These are phyloP conservation scores for Blakeslea trispora DNA, from an alignment of 371 early-diverging fungal species.

Conservation along the genomic window DNA sequence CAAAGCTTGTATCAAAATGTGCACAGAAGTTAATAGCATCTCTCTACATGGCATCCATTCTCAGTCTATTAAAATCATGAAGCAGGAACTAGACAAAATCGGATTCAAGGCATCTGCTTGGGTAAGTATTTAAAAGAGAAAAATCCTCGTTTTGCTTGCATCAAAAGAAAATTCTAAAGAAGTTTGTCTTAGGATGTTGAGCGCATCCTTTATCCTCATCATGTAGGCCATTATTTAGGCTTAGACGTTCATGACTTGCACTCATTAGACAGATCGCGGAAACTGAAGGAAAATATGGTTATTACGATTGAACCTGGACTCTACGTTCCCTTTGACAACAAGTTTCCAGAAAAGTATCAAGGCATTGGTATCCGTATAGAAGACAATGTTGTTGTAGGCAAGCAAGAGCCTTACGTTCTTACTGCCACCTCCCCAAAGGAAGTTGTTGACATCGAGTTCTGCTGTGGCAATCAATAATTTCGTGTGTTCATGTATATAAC, in stretches of 20 bases:
- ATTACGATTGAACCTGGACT: conserved; percentile 96
- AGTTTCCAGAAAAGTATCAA: conserved; percentile 81
- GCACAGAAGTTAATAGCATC: conserved; percentile 67
- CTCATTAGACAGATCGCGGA: conserved; percentile 69
- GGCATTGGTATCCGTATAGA: conserved; percentile 96
- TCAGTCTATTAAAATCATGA: conserved; percentile 63
- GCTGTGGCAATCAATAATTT: conserved; percentile 38
- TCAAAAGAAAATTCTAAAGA: neutral
- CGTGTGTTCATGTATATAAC: neutral
- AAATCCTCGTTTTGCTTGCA: neutral
- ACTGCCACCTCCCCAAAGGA: conserved; percentile 85
- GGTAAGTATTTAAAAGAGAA: conserved; percentile 31
- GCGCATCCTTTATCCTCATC: conserved; percentile 87
- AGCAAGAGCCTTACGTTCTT: conserved; percentile 70
- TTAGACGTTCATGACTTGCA: conserved; percentile 93
- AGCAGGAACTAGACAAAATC: conserved; percentile 64
- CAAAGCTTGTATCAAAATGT: conserved; percentile 82
- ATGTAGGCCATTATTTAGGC: conserved; percentile 94
- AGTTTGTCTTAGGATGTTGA: conserved; percentile 57
- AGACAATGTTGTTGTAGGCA: conserved; percentile 87
- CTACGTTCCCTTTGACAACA: conserved; percentile 81
- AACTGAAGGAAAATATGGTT: conserved; percentile 81
- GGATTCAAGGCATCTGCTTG: conserved; percentile 61
- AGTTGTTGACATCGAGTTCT: conserved; percentile 85
- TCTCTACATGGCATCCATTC: conserved; percentile 86